Conservation (phyloP, 768 basidiomycete species). For the Lanmaoa rubissima region DNA sequence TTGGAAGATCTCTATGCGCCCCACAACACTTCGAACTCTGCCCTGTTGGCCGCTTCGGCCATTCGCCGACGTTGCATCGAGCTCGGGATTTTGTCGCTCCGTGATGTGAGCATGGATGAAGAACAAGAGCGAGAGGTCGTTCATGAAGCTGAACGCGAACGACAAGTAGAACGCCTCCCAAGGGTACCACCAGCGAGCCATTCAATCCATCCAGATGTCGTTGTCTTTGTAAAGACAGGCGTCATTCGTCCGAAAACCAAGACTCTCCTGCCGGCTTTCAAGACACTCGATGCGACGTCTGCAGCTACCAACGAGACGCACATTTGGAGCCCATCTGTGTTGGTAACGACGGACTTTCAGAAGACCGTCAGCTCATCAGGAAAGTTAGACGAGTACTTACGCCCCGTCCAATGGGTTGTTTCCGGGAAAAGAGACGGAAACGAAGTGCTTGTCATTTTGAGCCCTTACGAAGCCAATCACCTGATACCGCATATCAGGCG, state of each 20-base stretch:
- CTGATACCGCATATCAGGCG: slow-evolving; percentile 37
- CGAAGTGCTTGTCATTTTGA: slow-evolving; percentile 37
- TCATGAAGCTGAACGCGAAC: slow-evolving; percentile 45
- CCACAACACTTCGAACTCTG: neutral
- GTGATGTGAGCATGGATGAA: slow-evolving; percentile 36
- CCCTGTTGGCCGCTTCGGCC: neutral
- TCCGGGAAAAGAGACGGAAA: slow-evolving; percentile 3
- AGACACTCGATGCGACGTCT: slow-evolving; percentile 10
- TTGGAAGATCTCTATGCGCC: slow-evolving; percentile 37
- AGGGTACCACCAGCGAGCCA: slow-evolving; percentile 24
- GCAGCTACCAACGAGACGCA: slow-evolving; percentile 16
- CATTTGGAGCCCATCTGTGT: slow-evolving; percentile 18
- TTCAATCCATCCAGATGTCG: slow-evolving; percentile 20
- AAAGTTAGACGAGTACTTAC: slow-evolving; percentile 18
- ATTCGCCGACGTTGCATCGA: slow-evolving; percentile 15
- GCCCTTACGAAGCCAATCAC: slow-evolving; percentile 40
- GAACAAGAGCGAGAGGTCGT: slow-evolving; percentile 51
- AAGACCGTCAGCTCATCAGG: slow-evolving; percentile 5
- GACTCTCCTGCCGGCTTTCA: slow-evolving; percentile 21
- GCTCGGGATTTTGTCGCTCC: slow-evolving; percentile 16
- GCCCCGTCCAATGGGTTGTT: slow-evolving; percentile 32
- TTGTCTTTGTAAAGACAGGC: slow-evolving; percentile 31
- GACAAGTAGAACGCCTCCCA: slow-evolving; percentile 37
- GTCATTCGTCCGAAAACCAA: slow-evolving; percentile 12
- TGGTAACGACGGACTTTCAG: slow-evolving; percentile 19